Evolutionary conservation across 2,329 filamentous ascomycete species (phyloP).

Genomic region (Dothistroma septosporum): DNA sequence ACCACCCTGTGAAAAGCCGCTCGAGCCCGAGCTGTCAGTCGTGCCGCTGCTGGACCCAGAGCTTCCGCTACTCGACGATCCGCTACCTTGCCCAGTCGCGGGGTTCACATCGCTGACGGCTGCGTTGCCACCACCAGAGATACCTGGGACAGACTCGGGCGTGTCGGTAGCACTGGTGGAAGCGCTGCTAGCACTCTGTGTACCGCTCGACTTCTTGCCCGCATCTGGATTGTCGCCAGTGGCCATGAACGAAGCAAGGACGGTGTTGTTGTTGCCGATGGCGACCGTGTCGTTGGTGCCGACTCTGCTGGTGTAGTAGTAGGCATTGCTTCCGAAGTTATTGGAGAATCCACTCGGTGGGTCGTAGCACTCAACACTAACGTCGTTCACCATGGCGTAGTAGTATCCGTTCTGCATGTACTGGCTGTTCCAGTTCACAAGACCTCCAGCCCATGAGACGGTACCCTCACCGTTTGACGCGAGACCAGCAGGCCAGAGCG

Average conservation of each 20-base stretch:
- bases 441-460: constrained; percentile 84
- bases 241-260: constrained; percentile 74
- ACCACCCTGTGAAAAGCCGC: constrained; percentile 28
- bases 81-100: not conserved
- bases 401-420: constrained; percentile 90
- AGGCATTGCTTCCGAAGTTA: constrained; percentile 56
- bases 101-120: not conserved
- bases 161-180: constrained; percentile 26
- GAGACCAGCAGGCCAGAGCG: constrained; percentile 90
- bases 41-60: constrained; percentile 20
- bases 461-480: constrained; percentile 76
- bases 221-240: constrained; percentile 67
- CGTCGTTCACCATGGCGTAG: constrained; percentile 72
- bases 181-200: constrained; percentile 25
- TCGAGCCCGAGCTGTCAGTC: constrained; percentile 18
- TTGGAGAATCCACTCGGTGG: constrained; percentile 66
- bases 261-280: constrained; percentile 68
- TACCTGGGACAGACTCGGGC: constrained; percentile 53
- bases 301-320: constrained; percentile 64
- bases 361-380: constrained; percentile 83
- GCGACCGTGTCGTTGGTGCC: constrained; percentile 74
- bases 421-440: constrained; percentile 72
- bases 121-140: constrained; percentile 34
- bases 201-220: constrained; percentile 33
- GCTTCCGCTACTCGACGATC: constrained; percentile 24